Evolutionary conservation across 345 rosid species (phyloP).

Genomic region (Camelina laxa): DNA sequence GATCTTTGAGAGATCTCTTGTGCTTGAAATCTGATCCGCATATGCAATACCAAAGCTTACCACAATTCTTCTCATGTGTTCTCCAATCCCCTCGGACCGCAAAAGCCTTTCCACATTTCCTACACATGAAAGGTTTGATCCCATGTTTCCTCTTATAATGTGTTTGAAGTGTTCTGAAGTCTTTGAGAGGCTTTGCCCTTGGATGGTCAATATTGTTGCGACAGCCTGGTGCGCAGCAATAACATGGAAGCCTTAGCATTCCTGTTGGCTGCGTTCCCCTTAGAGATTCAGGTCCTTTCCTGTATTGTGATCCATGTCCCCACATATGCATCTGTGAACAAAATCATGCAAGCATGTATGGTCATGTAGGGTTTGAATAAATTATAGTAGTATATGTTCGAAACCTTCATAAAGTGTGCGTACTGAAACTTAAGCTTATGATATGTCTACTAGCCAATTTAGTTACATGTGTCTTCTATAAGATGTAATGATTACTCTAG

Average conservation of each 20-base stretch:
- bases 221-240: slow-evolving; percentile 71
- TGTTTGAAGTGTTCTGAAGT: slow-evolving; percentile 84
- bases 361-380: slow-evolving; percentile 17
- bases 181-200: slow-evolving; percentile 76
- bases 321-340: slow-evolving; percentile 81
- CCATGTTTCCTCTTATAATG: slow-evolving; percentile 88
- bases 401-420: slow-evolving; percentile 6
- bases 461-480: slow-evolving; percentile 10
- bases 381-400: slow-evolving; percentile 8
- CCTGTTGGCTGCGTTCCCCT: slow-evolving; percentile 79
- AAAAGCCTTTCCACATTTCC: slow-evolving; percentile 77
- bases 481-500: slow-evolving; percentile 26
- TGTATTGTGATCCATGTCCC: slow-evolving; percentile 93
- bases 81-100: slow-evolving; percentile 87
- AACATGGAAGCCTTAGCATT: slow-evolving; percentile 79
- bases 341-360: slow-evolving; percentile 15
- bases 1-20: slow-evolving; percentile 80
- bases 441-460: not conserved
- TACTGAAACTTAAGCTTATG: slow-evolving; percentile 13
- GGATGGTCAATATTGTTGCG: slow-evolving; percentile 82
- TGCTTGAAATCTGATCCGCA: slow-evolving; percentile 88
- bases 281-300: slow-evolving; percentile 81
- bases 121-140: slow-evolving; percentile 67
- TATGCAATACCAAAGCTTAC: slow-evolving; percentile 77
- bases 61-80: slow-evolving; percentile 90